Evolutionary conservation across 305 asterid genomes (phyloP).

Genomic region (Euphrasia arctica): DNA sequence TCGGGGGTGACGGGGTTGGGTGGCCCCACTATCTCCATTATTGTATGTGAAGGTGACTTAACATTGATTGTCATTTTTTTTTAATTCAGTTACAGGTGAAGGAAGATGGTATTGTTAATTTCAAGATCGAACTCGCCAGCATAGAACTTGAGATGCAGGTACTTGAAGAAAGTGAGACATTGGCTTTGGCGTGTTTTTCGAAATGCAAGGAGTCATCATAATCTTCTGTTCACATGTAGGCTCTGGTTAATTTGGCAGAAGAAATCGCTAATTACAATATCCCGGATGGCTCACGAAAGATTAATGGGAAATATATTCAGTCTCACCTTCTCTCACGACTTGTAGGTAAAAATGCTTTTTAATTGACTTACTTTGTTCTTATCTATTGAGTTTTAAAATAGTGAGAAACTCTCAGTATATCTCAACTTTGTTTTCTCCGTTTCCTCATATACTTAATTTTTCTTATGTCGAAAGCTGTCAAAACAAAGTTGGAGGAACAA

Average conservation of each 20-base stretch:
- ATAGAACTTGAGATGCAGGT: conserved; percentile 74
- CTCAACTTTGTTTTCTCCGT: neutral
- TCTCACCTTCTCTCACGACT: conserved; percentile 69
- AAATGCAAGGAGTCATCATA: neutral
- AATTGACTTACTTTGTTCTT: conserved; percentile 9
- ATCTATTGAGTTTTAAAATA: neutral
- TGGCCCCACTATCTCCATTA: too few species aligned
- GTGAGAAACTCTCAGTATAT: neutral
- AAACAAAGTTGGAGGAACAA: conserved; percentile 60
- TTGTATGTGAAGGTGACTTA: neutral
- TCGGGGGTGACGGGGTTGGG: too few species aligned
- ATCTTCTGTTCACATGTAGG: conserved; percentile 43
- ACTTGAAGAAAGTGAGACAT: conserved; percentile 7
- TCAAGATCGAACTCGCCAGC: conserved; percentile 65
- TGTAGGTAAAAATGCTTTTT: conserved; percentile 43
- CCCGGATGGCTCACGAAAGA: conserved; percentile 78
- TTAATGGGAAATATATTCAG: conserved; percentile 82
- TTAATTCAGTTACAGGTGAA: conserved; percentile 61
- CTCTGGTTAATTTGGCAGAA: conserved; percentile 65
- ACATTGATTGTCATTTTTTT: neutral
- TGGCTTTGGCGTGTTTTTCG: conserved; percentile 9
- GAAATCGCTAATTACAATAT: conserved; percentile 63
- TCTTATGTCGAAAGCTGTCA: conserved; percentile 51
- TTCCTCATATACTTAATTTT: conserved; percentile 27
- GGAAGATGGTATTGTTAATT: conserved; percentile 54